These are phyloP conservation scores for Speleostelium caveatum DNA, from an alignment of 78 protist species.

Conservation along the genomic window DNA sequence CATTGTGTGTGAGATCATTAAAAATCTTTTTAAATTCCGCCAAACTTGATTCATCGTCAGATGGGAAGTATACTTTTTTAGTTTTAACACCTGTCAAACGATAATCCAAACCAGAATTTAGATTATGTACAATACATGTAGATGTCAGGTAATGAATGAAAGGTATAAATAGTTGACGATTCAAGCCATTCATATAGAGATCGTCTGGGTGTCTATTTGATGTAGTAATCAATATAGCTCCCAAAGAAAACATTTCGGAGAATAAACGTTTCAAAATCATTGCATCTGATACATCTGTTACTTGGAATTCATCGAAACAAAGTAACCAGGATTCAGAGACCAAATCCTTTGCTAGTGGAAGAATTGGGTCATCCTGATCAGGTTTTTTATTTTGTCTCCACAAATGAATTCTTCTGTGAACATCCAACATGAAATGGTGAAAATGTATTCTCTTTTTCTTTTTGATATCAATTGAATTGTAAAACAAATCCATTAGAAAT, in stretches of 20 bases:
- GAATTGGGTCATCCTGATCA: constrained; percentile 82
- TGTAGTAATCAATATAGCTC: constrained; percentile 92
- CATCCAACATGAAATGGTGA: constrained; percentile 94
- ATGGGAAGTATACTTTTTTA: constrained; percentile 43
- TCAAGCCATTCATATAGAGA: constrained; percentile 91
- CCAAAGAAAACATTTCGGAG: constrained; percentile 78
- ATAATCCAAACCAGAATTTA: constrained; percentile 88
- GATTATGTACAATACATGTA: constrained; percentile 61
- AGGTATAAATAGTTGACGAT: constrained; percentile 90
- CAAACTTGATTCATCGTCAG: background rate
- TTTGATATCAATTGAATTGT: constrained; percentile 52
- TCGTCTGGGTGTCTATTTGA: constrained; percentile 93
- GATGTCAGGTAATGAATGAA: constrained; percentile 84
- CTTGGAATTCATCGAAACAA: constrained; percentile 97
- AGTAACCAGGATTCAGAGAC: constrained; percentile 77
- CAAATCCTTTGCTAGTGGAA: constrained; percentile 82
- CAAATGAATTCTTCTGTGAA: constrained; percentile 85
- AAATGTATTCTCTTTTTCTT: constrained; percentile 91
- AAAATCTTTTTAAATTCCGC: constrained; percentile 5
- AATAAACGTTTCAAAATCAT: constrained; percentile 93
- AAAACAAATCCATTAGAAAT: constrained; percentile 94
- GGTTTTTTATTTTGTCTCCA: constrained; percentile 64
- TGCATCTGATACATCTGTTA: constrained; percentile 95
- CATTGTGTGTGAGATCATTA: constrained; percentile 39
- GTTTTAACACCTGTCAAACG: constrained; percentile 74